Conservation (phyloP, 805 yeast genomes). For the Schwanniomyces vanrijiae region DNA sequence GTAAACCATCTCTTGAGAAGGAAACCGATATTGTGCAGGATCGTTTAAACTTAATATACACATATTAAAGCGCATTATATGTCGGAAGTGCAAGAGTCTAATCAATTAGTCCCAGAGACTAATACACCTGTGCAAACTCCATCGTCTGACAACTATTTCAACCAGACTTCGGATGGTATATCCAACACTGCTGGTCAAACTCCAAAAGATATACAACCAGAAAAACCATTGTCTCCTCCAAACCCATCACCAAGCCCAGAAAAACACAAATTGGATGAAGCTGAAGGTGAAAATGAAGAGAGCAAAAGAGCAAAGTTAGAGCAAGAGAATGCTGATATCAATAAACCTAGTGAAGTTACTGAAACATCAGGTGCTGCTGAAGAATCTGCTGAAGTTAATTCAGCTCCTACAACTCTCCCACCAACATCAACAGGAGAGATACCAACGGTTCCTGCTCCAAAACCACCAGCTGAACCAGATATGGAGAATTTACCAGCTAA, state of each 20-base stretch:
- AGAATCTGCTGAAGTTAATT: not conserved
- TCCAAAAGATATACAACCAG: slow-evolving; percentile 16
- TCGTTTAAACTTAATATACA: slow-evolving; percentile 1
- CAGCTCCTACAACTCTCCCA: slow-evolving; percentile 8
- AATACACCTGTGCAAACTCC: slow-evolving; percentile 42
- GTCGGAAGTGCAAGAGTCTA: slow-evolving; percentile 22
- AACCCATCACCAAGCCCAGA: slow-evolving; percentile 45
- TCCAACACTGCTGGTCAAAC: slow-evolving; percentile 12
- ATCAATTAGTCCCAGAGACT: slow-evolving; percentile 23
- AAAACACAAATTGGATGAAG: slow-evolving; percentile 29
- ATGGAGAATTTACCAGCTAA: slow-evolving; percentile 62
- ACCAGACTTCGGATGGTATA: slow-evolving; percentile 15
- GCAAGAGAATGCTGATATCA: slow-evolving; percentile 1
- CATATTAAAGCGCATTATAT: slow-evolving; percentile 9
- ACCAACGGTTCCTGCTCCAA: slow-evolving; percentile 58
- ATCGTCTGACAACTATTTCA: slow-evolving; percentile 27
- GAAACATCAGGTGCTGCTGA: not conserved
- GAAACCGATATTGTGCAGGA: not conserved
- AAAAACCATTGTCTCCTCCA: slow-evolving; percentile 45
- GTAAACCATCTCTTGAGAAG: not conserved
- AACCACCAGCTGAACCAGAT: slow-evolving; percentile 73
- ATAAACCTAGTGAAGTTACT: not conserved
- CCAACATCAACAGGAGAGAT: slow-evolving; percentile 15
- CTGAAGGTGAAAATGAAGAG: slow-evolving; percentile 19
- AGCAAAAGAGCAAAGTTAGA: slow-evolving; percentile 6